Evolutionary conservation across 176 grass and related monocot species (phyloP).

Genomic region (Musa schizocarpa): DNA sequence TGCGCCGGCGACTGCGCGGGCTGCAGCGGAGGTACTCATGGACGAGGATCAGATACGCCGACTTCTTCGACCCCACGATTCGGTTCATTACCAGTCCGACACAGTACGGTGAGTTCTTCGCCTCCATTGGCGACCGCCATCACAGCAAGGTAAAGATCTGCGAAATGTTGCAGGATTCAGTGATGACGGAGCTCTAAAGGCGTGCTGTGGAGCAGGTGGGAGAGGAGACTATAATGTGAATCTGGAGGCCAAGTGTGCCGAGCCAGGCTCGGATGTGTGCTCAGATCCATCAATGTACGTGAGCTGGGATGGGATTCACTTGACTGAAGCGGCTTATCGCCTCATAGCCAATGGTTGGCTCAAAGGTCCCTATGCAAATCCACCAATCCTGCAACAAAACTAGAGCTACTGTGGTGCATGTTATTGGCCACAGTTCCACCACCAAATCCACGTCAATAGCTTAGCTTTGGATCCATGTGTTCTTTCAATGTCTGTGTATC

Average conservation of each 20-base stretch:
- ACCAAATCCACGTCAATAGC: too few relatives aligned
- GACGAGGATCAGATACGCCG: constrained; percentile 50
- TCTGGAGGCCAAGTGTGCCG: constrained; percentile 43
- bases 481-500: too few relatives aligned
- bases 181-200: constrained; percentile 34
- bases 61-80: constrained; percentile 57
- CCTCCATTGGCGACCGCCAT: too few relatives aligned
- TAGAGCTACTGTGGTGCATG: neutral
- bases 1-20: constrained; percentile 34
- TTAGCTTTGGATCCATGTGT: too few relatives aligned
- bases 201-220: constrained; percentile 49
- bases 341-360: constrained; percentile 71
- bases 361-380: constrained; percentile 59
- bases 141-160: neutral
- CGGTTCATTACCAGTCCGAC: constrained; percentile 43
- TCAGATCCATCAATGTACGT: constrained; percentile 44
- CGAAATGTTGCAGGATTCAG: constrained; percentile 41
- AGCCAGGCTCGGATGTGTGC: constrained; percentile 41
- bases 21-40: constrained; percentile 37
- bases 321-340: constrained; percentile 68
- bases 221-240: constrained; percentile 73
- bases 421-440: too few relatives aligned
- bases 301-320: constrained; percentile 88
- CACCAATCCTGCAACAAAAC: constrained; percentile 28
- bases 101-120: constrained; percentile 43